Percentiles rank a stretch among this genome's conserved stretches.
phyloP scores from a whole-genome alignment of 2,329 filamentous ascomycete species.

The Botrytis hyacinthi region DNA sequence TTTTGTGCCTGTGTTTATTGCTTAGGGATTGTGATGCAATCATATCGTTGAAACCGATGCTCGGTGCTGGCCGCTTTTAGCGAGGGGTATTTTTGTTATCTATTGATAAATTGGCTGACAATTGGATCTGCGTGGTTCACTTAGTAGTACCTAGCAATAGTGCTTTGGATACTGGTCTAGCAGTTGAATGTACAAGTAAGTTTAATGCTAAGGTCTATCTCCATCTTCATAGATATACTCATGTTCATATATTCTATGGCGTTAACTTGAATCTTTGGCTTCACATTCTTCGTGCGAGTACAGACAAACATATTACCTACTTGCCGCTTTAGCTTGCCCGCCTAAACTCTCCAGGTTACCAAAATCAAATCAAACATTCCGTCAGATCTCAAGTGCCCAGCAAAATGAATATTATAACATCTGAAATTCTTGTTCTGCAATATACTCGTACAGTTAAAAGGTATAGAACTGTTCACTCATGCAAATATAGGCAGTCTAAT shows the following conservation, averaged over 20 bases:
- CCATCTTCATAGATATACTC: not conserved
- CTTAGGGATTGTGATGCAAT: not conserved
- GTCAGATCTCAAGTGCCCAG: not conserved
- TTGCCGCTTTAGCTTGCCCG: not conserved
- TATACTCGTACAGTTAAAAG: not conserved
- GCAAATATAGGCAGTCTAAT: constrained; percentile 21
- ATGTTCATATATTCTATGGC: not conserved
- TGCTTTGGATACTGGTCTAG: not conserved
- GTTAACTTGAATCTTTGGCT: not conserved
- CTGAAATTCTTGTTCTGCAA: not conserved
- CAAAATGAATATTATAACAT: not conserved
- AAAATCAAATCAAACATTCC: not conserved
- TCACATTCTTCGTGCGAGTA: not conserved
- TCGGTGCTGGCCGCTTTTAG: constrained; percentile 8
- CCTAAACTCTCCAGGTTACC: too few relatives aligned
- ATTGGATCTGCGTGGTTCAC: not conserved
- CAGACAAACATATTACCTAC: fast-evolving
- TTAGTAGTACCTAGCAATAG: not conserved
- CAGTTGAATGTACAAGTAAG: not conserved
- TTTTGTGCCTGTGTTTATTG: not conserved
- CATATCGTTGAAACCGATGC: not conserved
- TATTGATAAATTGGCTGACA: not conserved
- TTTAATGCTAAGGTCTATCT: not conserved
- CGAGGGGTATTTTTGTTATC: not conserved
- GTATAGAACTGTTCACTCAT: not conserved